These are phyloP conservation scores for Chaetomium tenue DNA, from an alignment of 495 filamentous ascomycete genomes.

Conservation along the genomic window DNA sequence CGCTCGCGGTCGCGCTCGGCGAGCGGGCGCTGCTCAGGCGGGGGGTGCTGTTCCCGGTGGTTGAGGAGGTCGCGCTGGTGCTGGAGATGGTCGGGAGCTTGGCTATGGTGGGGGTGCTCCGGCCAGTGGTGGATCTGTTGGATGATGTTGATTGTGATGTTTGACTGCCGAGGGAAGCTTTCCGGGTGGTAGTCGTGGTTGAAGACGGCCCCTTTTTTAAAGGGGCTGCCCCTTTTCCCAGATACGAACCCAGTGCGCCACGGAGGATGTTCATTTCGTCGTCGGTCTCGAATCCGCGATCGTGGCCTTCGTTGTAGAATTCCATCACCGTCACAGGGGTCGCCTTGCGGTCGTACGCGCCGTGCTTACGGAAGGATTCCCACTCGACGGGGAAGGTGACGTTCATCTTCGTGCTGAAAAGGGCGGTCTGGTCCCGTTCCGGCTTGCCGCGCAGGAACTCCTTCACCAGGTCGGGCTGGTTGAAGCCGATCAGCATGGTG, in stretches of 20 bases:
- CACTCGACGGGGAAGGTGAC: constrained; percentile 8
- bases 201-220: not conserved
- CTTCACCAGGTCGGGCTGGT: not conserved
- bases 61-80: too few relatives aligned
- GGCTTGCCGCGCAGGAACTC: not conserved
- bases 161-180: too few relatives aligned
- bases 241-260: not conserved
- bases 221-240: too few relatives aligned
- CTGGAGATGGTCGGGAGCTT: too few relatives aligned
- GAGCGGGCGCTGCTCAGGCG: too few relatives aligned
- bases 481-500: not conserved
- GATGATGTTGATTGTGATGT: too few relatives aligned
- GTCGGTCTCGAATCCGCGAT: not conserved
- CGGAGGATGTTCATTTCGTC: constrained; percentile 12
- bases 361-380: not conserved
- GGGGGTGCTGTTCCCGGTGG: too few relatives aligned
- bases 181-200: not conserved
- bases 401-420: constrained; percentile 6
- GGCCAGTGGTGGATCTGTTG: too few relatives aligned
- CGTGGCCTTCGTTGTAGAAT: not conserved
- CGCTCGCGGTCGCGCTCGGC: too few relatives aligned
- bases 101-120: too few relatives aligned
- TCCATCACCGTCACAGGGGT: not conserved
- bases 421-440: not conserved
- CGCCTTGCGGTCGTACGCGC: not conserved